These are phyloP conservation scores for Aspergillus sclerotioniger DNA, from an alignment of 495 filamentous ascomycete genomes.

Conservation along the genomic window DNA sequence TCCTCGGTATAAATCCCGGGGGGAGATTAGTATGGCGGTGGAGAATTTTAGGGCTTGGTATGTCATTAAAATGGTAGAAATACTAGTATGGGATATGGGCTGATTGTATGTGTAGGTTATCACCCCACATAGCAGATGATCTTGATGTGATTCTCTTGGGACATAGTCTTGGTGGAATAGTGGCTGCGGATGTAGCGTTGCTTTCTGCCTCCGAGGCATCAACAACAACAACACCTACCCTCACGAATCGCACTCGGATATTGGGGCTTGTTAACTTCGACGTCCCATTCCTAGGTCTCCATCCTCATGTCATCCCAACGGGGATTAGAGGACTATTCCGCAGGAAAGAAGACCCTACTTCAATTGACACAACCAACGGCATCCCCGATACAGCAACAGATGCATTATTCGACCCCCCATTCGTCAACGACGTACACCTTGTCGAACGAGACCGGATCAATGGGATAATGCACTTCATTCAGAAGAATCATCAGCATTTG, in stretches of 20 bases:
- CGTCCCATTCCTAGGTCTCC: conserved; percentile 82
- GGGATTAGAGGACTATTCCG: conserved; percentile 77
- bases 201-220: conserved; percentile 36
- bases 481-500: conserved; percentile 72
- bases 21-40: conserved; percentile 67
- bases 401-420: conserved; percentile 61
- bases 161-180: conserved; percentile 86
- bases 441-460: conserved; percentile 63
- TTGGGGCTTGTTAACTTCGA: conserved; percentile 84
- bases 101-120: too few relatives aligned
- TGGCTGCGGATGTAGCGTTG: conserved; percentile 77
- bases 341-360: conserved; percentile 38
- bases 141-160: conserved; percentile 84
- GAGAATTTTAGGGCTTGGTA: conserved; percentile 83
- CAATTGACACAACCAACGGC: conserved; percentile 17
- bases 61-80: conserved; percentile 11
- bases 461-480: conserved; percentile 71
- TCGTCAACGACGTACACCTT: conserved; percentile 67
- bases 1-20: conserved; percentile 82
- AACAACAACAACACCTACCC: conserved; percentile 16
- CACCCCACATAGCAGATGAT: conserved; percentile 67
- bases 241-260: too few relatives aligned
- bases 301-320: conserved; percentile 79
- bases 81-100: too few relatives aligned
- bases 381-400: not conserved